Evolutionary conservation across 192 early-diverging fungal species (phyloP), one percentile per base, ranked within the genome.

Genomic region (Linderina pennispora): DNA sequence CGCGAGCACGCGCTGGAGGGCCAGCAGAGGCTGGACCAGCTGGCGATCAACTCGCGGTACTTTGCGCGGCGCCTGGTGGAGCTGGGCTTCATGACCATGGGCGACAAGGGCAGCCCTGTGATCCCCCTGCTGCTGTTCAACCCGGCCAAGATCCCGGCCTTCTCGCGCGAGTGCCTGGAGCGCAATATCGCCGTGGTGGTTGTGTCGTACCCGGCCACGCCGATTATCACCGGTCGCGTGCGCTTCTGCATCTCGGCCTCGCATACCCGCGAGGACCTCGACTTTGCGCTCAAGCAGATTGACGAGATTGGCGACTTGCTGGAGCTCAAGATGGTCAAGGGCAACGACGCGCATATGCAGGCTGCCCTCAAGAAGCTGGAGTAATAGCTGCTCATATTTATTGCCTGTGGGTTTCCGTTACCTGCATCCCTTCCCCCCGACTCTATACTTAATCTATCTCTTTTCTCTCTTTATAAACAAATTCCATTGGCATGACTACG

Each of bases 71-170:
- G 86, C 23, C 69, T 97, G 20, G 77, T 80, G 23, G 80, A 90
- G 45, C 76, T 93, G 80, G 94, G 96, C 1, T 98, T 97, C 53
- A 93, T 95, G 70, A 87, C 92, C 8, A 86, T 94, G 65, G 92
- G 94, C 20, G 78, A 87, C 51, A 53, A 71, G 13, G 93, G 89
- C 40, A 87, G 83, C 18, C 96, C 96, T 16, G 89, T 98, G 11
- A 76, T 95, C 5, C 96, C 96, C 5, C 58, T 98, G 25, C 63
- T 98, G 25, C 68, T 98, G 40, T 92, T 90, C 62, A 88, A 90
- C 69, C 96, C 94, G 5, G 89, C 89, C 44, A 98, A 98, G 76
- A 93, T 98, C 57, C 81, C 90, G 23, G 96, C 94, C 21, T 99
- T 99, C 59, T 94, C 91, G 34, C 81, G 94, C 31, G 92, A 94